Evolutionary conservation across 495 filamentous ascomycete genomes (phyloP).

Genomic region (Hypoxylon fuscum): DNA sequence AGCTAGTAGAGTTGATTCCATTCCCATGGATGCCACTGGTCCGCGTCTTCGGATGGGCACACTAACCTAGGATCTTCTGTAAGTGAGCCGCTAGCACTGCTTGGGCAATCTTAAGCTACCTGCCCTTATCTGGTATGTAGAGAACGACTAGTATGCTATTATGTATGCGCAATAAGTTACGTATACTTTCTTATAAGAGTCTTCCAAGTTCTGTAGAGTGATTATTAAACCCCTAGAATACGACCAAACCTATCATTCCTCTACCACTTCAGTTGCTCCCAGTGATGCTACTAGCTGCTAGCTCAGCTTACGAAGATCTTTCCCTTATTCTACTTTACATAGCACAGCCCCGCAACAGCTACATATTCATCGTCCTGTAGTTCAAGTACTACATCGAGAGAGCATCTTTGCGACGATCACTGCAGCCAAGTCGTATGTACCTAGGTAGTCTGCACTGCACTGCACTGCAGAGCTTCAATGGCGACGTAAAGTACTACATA

Average conservation of each 20-base stretch:
- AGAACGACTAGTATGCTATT: no score
- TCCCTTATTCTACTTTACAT: slow-evolving; percentile 9
- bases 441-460: slow-evolving; percentile 13
- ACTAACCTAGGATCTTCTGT: neutral
- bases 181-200: no score
- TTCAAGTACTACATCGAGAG: slow-evolving; percentile 1
- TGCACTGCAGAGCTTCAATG: slow-evolving; percentile 9
- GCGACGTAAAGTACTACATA: neutral
- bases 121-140: neutral
- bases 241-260: neutral
- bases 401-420: slow-evolving; percentile 9
- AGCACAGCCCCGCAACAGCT: slow-evolving; percentile 1
- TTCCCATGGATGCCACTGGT: slow-evolving; percentile 17
- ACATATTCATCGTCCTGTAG: slow-evolving; percentile 1
- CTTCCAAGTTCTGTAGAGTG: neutral
- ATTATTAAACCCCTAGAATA: neutral
- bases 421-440: neutral
- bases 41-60: slow-evolving; percentile 1
- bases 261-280: neutral
- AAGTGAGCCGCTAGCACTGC: neutral
- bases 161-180: no score
- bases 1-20: slow-evolving; percentile 11
- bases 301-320: slow-evolving; percentile 28
- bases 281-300: slow-evolving; percentile 5
- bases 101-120: neutral